These are phyloP conservation scores for Leucosporidium creatinivorum DNA, from an alignment of 768 basidiomycete species.

Conservation along the genomic window DNA sequence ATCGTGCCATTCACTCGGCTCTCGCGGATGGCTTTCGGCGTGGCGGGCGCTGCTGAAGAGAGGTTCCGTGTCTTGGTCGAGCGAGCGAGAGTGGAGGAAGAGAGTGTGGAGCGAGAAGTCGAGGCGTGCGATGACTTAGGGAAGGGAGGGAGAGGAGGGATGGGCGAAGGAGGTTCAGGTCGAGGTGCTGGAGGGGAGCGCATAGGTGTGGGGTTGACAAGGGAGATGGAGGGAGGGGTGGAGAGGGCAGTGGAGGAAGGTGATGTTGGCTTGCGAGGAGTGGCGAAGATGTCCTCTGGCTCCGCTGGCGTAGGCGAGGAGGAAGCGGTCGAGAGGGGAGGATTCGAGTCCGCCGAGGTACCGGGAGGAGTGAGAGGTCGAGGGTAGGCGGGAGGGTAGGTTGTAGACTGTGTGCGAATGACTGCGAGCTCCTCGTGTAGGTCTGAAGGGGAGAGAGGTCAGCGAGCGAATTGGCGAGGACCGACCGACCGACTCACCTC, in stretches of 20 bases:
- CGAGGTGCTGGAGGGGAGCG: background rate
- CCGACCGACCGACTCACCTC: constrained; percentile 53
- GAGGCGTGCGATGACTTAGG: background rate
- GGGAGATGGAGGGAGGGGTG: constrained; percentile 11
- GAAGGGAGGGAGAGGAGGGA: background rate
- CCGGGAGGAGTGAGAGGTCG: constrained; percentile 9
- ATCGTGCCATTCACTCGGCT: constrained; percentile 19
- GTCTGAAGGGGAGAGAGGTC: background rate
- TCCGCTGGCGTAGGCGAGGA: background rate
- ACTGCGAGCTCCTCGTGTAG: constrained; percentile 23
- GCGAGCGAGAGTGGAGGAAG: constrained; percentile 15
- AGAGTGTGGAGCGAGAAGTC: background rate
- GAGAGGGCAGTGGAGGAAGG: background rate
- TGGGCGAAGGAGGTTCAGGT: background rate
- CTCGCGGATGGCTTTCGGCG: background rate
- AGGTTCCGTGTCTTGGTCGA: constrained; percentile 22
- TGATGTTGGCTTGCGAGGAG: background rate
- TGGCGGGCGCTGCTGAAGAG: background rate
- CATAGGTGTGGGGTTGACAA: constrained; percentile 10
- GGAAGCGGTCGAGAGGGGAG: background rate
- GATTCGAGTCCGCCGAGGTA: background rate
- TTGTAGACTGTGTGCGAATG: background rate
- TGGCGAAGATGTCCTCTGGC: background rate
- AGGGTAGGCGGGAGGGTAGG: constrained; percentile 9
- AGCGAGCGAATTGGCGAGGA: too few relatives aligned